These are phyloP conservation scores for Aspergillus tamarii DNA, from an alignment of 2,329 filamentous ascomycete genomes.

Conservation along the genomic window DNA sequence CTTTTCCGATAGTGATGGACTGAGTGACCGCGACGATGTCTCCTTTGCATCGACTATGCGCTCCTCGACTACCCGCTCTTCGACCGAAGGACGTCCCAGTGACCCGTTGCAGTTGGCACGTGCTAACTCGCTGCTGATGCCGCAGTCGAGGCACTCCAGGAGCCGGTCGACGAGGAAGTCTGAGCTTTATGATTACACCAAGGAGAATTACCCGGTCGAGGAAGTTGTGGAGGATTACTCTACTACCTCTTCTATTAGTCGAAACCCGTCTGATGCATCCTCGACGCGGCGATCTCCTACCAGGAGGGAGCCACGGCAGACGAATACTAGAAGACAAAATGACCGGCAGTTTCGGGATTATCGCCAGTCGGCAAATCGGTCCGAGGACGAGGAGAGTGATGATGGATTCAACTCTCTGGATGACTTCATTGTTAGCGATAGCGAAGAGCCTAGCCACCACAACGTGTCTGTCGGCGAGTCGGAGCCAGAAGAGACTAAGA, in stretches of 20 bases:
- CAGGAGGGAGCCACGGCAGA: conserved; percentile 19
- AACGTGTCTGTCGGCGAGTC: conserved; percentile 36
- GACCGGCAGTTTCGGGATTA: conserved; percentile 21
- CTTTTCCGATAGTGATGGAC: conserved; percentile 32
- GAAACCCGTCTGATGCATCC: conserved; percentile 26
- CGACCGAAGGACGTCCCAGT: conserved; percentile 26
- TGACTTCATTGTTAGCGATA: conserved; percentile 46
- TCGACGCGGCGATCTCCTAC: conserved; percentile 24
- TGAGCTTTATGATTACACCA: conserved; percentile 37
- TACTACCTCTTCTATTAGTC: conserved; percentile 16
- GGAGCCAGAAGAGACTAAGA: conserved; percentile 26
- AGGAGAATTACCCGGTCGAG: conserved; percentile 39
- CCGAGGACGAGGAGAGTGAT: conserved; percentile 30
- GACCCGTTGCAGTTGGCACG: conserved; percentile 34
- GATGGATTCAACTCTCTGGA: conserved; percentile 43
- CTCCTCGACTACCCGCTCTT: neutral
- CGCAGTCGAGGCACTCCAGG: conserved; percentile 27
- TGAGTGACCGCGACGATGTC: conserved; percentile 19
- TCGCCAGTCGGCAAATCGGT: conserved; percentile 22
- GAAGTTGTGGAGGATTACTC: conserved; percentile 22
- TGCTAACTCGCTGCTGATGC: conserved; percentile 40
- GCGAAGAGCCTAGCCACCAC: conserved; percentile 41
- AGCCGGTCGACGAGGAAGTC: conserved; percentile 29
- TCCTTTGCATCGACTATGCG: conserved; percentile 12
- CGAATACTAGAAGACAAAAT: conserved; percentile 15